Base-by-base conservation (phyloP, 2,329 filamentous ascomycete genomes). In the Apiospora hydei region DNA sequence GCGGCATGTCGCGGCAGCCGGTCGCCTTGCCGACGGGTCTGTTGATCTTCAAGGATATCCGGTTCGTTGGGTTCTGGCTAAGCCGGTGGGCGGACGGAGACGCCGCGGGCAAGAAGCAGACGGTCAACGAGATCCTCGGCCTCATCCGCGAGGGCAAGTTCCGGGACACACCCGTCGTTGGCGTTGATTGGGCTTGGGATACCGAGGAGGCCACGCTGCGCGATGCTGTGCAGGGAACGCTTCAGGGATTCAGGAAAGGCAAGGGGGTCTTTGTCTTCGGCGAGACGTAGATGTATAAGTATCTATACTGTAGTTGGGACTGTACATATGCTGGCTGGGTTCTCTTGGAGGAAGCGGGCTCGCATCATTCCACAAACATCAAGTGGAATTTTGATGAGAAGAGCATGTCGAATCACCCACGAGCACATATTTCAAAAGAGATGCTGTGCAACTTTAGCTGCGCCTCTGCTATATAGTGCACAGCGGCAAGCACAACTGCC, bases 61-160 rank as follows among this genome's bases (percentile, higher is more conserved):
- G 90, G 69, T 97, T 98, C 79, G 89, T 94, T 74, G 97, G 96
- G 5, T 99, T 98, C 83, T 99, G 96, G 96, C 91, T 98, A 34
- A 96, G 93, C 79, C 90, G 88, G 73, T 98, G 96, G 96, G 94
- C 93, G 67, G 92, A 95, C 80, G 84, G 87, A 74, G 88, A 98
- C 77, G 89, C 91, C 0, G 86, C 87, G 7, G 91, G 92, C 73
- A 97, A 97, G 85, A 89, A 89, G 80, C 88, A 88, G 79, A 97
- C 94, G 64, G 91, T 98, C n/a, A 88, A 92, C 34, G 94, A 98
- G 83, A 92, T 99, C 47, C 84, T 99, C 73, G 88, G 91, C 53
- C 82, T 97, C 80, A 93, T 92, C 38, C 86, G 93, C 21, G 84
- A 89, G 69, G 94, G 94, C 7, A 89, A 92, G 81, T 97, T 99